A percentile compares a stretch with the other conserved stretches of the same genome.
phyloP scores from a whole-genome alignment of 768 basidiomycete species.

The Dentipellis sp. region DNA sequence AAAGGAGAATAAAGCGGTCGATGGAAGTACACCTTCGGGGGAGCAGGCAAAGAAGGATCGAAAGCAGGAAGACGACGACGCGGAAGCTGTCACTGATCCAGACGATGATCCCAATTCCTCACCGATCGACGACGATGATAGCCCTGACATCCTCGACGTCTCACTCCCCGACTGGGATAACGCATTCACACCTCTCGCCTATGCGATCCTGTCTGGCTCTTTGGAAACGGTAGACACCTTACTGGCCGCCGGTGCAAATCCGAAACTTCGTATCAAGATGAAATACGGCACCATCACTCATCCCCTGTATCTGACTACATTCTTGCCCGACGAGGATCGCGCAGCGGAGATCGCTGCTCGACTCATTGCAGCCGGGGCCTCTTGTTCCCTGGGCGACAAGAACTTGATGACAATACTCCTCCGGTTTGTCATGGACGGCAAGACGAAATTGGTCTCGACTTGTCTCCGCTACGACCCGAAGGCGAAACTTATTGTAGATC shows the following conservation, averaged over 20 bases:
- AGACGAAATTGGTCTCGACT: constrained; percentile 17
- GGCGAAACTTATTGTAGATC: constrained; percentile 21
- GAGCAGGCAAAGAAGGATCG: constrained; percentile 14
- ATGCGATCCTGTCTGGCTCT: constrained; percentile 41
- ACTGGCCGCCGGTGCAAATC: constrained; percentile 37
- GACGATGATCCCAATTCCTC: constrained; percentile 9
- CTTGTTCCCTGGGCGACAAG: constrained; percentile 21
- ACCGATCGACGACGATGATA: constrained; percentile 27
- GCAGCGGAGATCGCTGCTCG: constrained; percentile 20
- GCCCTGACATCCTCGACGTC: constrained; percentile 48
- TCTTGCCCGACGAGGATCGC: constrained; percentile 15
- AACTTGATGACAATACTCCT: constrained; percentile 23
- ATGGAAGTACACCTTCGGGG: constrained; percentile 1
- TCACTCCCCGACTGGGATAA: constrained; percentile 49
- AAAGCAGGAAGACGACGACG: constrained; percentile 13
- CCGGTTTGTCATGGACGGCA: constrained; percentile 16
- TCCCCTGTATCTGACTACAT: constrained; percentile 20
- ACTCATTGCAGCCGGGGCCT: constrained; percentile 21
- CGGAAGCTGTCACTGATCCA: constrained; percentile 1
- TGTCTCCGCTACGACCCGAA: constrained; percentile 21
- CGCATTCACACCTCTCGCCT: constrained; percentile 40
- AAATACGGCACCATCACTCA: constrained; percentile 15
- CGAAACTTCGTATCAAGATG: constrained; percentile 24
- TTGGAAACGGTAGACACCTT: constrained; percentile 35
- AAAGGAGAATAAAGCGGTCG: constrained; percentile 3